Conservation (phyloP, 2,329 filamentous ascomycete genomes). For the Fusarium sarcochroum region DNA sequence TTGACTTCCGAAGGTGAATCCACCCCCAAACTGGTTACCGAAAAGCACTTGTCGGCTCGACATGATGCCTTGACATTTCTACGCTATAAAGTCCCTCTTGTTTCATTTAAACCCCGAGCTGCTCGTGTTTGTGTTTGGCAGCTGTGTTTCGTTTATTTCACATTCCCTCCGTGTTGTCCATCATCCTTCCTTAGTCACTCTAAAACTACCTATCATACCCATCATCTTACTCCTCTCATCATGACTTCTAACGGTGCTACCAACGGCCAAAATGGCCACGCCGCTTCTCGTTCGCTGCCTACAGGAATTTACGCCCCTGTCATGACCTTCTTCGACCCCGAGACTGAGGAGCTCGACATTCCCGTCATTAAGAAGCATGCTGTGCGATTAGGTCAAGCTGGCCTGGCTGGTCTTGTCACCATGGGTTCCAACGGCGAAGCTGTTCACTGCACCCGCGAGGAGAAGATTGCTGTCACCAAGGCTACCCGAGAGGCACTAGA, state of each 20-base stretch:
- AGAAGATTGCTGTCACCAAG: slow-evolving; percentile 81
- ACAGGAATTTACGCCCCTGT: slow-evolving; percentile 90
- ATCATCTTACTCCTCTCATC: slow-evolving; percentile 24
- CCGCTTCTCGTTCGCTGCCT: slow-evolving; percentile 71
- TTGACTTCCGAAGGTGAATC: slow-evolving; percentile 48
- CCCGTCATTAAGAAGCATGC: slow-evolving; percentile 84
- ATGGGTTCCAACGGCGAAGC: slow-evolving; percentile 95
- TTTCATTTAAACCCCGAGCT: slow-evolving; percentile 34
- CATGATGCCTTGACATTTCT: slow-evolving; percentile 29
- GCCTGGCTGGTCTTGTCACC: slow-evolving; percentile 84
- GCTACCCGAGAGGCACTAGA: slow-evolving; percentile 87
- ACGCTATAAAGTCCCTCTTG: slow-evolving; percentile 46
- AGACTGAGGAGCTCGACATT: slow-evolving; percentile 88
- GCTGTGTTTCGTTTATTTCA: slow-evolving; percentile 14
- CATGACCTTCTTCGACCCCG: slow-evolving; percentile 89
- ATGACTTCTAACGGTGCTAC: slow-evolving; percentile 45
- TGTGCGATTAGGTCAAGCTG: slow-evolving; percentile 80
- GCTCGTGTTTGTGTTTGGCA: slow-evolving; percentile 19
- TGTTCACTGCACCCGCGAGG: slow-evolving; percentile 83
- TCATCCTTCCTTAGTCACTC: slow-evolving; percentile 2
- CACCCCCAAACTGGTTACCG: slow-evolving; percentile 48
- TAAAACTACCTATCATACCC: neutral
- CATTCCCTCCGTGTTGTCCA: slow-evolving; percentile 16
- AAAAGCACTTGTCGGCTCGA: slow-evolving; percentile 35
- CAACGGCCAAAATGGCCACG: slow-evolving; percentile 45